phyloP scores from a whole-genome alignment of 2,329 filamentous ascomycete species.

The Emergomyces pasteurianus region DNA sequence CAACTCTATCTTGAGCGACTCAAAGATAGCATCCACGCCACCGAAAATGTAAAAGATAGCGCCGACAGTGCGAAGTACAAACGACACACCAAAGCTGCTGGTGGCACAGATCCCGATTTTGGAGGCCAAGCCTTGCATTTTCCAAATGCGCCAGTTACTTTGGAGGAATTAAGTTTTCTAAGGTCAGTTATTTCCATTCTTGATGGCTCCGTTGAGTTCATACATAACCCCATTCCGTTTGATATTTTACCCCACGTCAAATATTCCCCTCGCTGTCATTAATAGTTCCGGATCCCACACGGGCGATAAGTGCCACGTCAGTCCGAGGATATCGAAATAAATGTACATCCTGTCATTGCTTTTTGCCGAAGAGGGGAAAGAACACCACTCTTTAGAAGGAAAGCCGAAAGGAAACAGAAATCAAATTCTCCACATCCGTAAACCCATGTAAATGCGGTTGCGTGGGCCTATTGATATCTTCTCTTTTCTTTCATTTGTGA shows the following conservation, averaged over 20 bases:
- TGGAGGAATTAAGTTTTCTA: constrained; percentile 60
- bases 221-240: constrained; percentile 1
- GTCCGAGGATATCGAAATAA: neutral
- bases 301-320: constrained; percentile 3
- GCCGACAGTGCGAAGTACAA: constrained; percentile 44
- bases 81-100: constrained; percentile 43
- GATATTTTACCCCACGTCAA: neutral
- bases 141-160: constrained; percentile 41
- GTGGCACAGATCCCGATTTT: constrained; percentile 54
- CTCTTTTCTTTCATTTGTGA: neutral
- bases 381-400: neutral
- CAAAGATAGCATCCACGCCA: constrained; percentile 34
- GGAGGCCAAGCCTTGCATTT: constrained; percentile 49
- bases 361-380: neutral
- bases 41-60: constrained; percentile 41
- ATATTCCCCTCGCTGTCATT: neutral
- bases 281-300: neutral
- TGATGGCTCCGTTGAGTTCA: constrained; percentile 5
- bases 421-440: neutral
- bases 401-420: neutral
- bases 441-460: neutral
- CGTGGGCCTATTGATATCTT: neutral
- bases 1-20: constrained; percentile 67
- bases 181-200: constrained; percentile 42
- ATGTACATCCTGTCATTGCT: neutral